A percentile compares a stretch with the other conserved stretches of the same genome.
These are phyloP conservation scores for Solidago caesia DNA, from an alignment of 129 eudicot genomes.

Conservation along the genomic window DNA sequence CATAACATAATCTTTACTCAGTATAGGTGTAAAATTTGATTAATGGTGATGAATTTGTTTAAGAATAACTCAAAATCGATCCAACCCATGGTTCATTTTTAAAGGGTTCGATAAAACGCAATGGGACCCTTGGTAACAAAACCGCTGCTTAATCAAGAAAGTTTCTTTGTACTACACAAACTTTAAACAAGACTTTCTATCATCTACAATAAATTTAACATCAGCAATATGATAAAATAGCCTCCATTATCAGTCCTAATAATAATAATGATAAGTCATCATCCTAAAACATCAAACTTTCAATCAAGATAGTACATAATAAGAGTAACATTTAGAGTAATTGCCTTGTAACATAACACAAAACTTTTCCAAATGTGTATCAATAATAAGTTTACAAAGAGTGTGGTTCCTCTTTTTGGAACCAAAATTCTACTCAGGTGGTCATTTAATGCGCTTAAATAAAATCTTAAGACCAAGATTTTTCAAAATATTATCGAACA, in stretches of 20 bases:
- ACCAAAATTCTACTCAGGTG: neutral
- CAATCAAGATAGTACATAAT: neutral
- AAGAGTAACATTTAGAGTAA: neutral
- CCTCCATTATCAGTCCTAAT: neutral
- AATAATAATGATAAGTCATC: neutral
- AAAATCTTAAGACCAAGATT: neutral
- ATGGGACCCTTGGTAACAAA: conserved; percentile 17
- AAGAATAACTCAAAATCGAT: no score
- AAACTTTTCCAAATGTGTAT: neutral
- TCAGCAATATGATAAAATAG: neutral
- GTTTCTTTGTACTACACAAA: neutral
- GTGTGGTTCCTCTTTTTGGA: neutral
- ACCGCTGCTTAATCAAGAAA: conserved; percentile 4
- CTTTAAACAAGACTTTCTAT: neutral
- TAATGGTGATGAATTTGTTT: no score
- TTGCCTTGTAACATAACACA: neutral
- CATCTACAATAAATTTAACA: neutral
- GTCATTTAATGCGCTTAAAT: neutral
- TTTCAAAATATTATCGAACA: neutral
- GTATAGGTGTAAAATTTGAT: neutral
- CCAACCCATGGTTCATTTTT: no score
- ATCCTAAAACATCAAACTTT: neutral
- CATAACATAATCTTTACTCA: neutral
- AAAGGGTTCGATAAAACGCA: no score
- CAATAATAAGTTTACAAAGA: conserved; percentile 14